Base-by-base conservation (phyloP, 2,329 filamentous ascomycete genomes). In the Pyrenochaeta sp. region DNA sequence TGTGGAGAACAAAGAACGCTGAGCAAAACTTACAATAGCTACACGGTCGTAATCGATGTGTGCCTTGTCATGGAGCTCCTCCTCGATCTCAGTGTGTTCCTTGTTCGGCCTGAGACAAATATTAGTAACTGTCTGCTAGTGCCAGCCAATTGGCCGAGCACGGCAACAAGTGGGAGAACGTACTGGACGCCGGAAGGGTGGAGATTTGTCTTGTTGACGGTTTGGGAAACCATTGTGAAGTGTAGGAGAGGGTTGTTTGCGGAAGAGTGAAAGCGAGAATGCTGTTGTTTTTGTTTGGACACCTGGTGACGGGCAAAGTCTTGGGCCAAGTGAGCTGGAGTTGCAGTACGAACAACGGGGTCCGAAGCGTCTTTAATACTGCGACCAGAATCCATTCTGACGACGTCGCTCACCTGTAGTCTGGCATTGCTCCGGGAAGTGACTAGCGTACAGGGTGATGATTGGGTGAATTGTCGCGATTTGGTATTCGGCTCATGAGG, bases 21-120 rank as follows among this genome's bases (percentile, higher is more conserved):
- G 26, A 15, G 29, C 19, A 20, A 11, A 45, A 72, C 89, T 74
- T 83, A 96, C 92, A 81, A 99, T 99, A 55, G 94, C 90, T 68
- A 99, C 94, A 71, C 91, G 89, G 77, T 97, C 89, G 74, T 97
- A 99, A 82, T 99, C 94, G 71, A 99, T 99, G 82, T 99, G 93
- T 61, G 94, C 94, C 71, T 88, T 91, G 77, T 96, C 90, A 76
- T 97, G 92, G 51, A 99, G 88, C 74, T 96, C 90, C 79, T 97
- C 91, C 79, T 99, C 91, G 57, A 99, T 86, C 74, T 97, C 94
- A 31, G 94, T 97, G 84, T 96, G 93, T 72, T 95, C 88, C 67
- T 82, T 81, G 69, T 86, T 81, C 55, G 92, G 90, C 76, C 90
- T 95, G 68, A 7, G 35, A 35, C 26, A 15, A 19, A 35, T 31